These are phyloP conservation scores for Dioscorea dumetorum DNA, from an alignment of 106 monocot species.

Conservation along the genomic window DNA sequence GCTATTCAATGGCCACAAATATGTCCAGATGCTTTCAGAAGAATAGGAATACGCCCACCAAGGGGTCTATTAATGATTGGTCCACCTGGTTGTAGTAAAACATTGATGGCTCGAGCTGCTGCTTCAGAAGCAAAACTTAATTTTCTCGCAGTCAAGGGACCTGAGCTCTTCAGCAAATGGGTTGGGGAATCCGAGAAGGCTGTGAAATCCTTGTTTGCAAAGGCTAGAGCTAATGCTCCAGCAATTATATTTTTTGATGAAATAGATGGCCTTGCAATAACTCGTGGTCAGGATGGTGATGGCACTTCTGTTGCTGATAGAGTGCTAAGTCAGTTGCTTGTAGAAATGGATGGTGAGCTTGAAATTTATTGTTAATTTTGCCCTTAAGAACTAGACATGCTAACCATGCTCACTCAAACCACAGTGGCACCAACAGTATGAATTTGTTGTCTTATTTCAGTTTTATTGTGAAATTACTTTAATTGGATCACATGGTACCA, in stretches of 20 bases:
- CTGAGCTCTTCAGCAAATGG: conserved; percentile 96
- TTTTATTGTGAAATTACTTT: too few relatives aligned
- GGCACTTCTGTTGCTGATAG: conserved; percentile 81
- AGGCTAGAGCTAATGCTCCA: conserved; percentile 88
- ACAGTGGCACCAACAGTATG: neutral
- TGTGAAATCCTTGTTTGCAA: conserved; percentile 78
- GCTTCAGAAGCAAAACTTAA: conserved; percentile 94
- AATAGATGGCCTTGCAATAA: conserved; percentile 89
- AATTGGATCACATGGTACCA: too few relatives aligned
- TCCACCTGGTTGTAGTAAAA: conserved; percentile 97
- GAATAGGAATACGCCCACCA: conserved; percentile 66
- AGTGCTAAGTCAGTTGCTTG: conserved; percentile 82
- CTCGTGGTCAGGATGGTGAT: conserved; percentile 77
- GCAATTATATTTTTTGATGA: conserved; percentile 99
- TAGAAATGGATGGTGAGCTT: conserved; percentile 88
- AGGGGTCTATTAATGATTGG: conserved; percentile 82
- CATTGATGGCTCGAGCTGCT: conserved; percentile 93
- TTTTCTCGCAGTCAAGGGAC: conserved; percentile 95
- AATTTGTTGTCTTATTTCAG: too few relatives aligned
- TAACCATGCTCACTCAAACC: neutral
- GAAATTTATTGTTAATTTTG: neutral
- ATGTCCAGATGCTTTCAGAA: conserved; percentile 60
- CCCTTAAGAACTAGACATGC: neutral
- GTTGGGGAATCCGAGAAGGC: conserved; percentile 99
- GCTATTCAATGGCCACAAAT: conserved; percentile 76